Conservation (phyloP, 768 basidiomycete species). For the Suillus plorans region DNA sequence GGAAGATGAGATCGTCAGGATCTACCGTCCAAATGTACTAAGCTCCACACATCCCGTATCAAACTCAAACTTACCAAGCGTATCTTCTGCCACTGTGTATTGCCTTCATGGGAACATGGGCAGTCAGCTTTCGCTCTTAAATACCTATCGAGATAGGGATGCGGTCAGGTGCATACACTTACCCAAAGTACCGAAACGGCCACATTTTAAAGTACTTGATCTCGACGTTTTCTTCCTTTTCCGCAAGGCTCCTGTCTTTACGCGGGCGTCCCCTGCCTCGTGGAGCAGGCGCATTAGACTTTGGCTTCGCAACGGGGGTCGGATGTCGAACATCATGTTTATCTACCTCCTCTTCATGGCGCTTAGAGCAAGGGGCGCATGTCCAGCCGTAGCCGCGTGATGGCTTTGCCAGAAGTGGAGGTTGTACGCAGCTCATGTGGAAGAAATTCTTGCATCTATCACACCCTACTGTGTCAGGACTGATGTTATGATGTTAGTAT, state of each 20-base stretch:
- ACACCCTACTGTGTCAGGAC: slow-evolving; percentile 84
- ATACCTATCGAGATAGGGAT: not conserved
- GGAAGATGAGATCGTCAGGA: slow-evolving; percentile 95
- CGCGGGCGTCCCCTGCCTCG: slow-evolving; percentile 75
- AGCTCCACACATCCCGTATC: slow-evolving; percentile 9
- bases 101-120: slow-evolving; percentile 46
- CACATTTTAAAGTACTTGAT: slow-evolving; percentile 89
- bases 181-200: slow-evolving; percentile 98
- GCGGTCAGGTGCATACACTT: slow-evolving; percentile 28
- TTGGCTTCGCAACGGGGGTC: slow-evolving; percentile 54
- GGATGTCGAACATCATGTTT: slow-evolving; percentile 66
- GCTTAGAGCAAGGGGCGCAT: slow-evolving; percentile 87
- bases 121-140: slow-evolving; percentile 12
- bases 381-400: slow-evolving; percentile 98
- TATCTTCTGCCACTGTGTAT: slow-evolving; percentile 91
- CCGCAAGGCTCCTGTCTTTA: slow-evolving; percentile 70
- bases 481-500: slow-evolving; percentile 34
- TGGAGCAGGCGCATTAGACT: slow-evolving; percentile 71
- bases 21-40: slow-evolving; percentile 51
- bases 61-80: slow-evolving; percentile 59
- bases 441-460: slow-evolving; percentile 91
- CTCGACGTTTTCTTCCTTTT: slow-evolving; percentile 73
- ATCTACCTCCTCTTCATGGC: slow-evolving; percentile 85
- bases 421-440: slow-evolving; percentile 93
- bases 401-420: slow-evolving; percentile 87